Conservation (phyloP, 352 stramenopile species). For the Phytophthora brassicae region DNA sequence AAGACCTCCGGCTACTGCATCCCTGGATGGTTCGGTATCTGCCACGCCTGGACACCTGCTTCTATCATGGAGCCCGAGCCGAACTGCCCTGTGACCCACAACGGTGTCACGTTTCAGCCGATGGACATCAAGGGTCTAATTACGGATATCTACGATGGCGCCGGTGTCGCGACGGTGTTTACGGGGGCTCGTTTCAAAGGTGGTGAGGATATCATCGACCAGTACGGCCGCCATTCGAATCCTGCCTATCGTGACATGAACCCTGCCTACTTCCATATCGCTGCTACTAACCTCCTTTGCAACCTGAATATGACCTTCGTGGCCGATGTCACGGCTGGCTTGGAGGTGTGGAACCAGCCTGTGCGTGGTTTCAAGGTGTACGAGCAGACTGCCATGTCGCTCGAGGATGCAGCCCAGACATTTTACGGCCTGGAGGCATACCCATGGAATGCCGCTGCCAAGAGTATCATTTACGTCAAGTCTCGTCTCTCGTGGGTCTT, state of each 20-base stretch:
- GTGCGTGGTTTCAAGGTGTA: slow-evolving; percentile 7
- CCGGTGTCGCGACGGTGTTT: slow-evolving; percentile 28
- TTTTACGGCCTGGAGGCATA: slow-evolving; percentile 41
- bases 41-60: slow-evolving; percentile 40
- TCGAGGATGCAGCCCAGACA: slow-evolving; percentile 28
- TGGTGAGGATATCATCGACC: slow-evolving; percentile 14
- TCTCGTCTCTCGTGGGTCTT: neutral
- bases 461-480: slow-evolving; percentile 30
- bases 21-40: slow-evolving; percentile 39
- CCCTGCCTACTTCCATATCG: slow-evolving; percentile 43
- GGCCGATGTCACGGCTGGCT: slow-evolving; percentile 36
- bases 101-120: slow-evolving; percentile 40
- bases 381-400: slow-evolving; percentile 28
- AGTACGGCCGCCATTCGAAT: slow-evolving; percentile 41
- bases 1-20: slow-evolving; percentile 40
- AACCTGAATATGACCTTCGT: slow-evolving; percentile 40
- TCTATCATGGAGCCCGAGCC: slow-evolving; percentile 37
- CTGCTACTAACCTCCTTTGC: slow-evolving; percentile 37
- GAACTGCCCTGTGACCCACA: slow-evolving; percentile 34
- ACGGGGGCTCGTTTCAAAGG: slow-evolving; percentile 37
- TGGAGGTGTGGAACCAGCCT: slow-evolving; percentile 58
- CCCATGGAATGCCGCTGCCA: too few relatives aligned
- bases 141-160: slow-evolving; percentile 35
- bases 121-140: slow-evolving; percentile 46
- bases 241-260: slow-evolving; percentile 40